phyloP scores from a whole-genome alignment of 2,329 filamentous ascomycete genomes.

The Fusarium pseudograminearum region DNA sequence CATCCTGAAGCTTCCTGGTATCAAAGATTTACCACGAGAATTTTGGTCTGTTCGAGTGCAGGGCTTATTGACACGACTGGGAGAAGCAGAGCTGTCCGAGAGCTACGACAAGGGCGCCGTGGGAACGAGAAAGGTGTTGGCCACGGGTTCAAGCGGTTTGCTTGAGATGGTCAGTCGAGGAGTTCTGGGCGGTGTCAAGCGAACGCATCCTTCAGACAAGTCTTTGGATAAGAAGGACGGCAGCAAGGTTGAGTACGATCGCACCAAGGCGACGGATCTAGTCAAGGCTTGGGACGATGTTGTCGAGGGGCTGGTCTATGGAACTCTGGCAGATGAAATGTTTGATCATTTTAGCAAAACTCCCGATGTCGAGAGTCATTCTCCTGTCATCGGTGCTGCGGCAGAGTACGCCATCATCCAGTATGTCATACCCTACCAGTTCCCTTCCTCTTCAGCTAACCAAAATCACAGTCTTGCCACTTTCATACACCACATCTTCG shows the following conservation, averaged over 20 bases:
- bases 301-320: constrained; percentile 75
- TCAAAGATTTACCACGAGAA: constrained; percentile 70
- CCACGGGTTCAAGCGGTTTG: constrained; percentile 76
- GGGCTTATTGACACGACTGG: constrained; percentile 70
- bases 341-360: constrained; percentile 71
- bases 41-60: constrained; percentile 76
- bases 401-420: constrained; percentile 77
- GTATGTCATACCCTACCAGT: constrained; percentile 58
- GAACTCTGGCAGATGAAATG: constrained; percentile 72
- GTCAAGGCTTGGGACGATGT: constrained; percentile 74
- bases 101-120: constrained; percentile 84
- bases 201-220: constrained; percentile 13
- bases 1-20: constrained; percentile 73
- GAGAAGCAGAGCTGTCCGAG: constrained; percentile 78
- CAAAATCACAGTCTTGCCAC: constrained; percentile 70
- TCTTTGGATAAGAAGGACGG: not conserved
- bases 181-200: constrained; percentile 67
- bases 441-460: constrained; percentile 31
- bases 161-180: constrained; percentile 77
- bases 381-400: constrained; percentile 70
- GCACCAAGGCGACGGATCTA: constrained; percentile 69
- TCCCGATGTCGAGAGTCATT: constrained; percentile 72
- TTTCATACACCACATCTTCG: constrained; percentile 78
- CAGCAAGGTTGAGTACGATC: constrained; percentile 64
- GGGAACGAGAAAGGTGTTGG: constrained; percentile 79